Conservation (phyloP, 768 basidiomycete genomes). For the Phanerochaete carnosa region DNA sequence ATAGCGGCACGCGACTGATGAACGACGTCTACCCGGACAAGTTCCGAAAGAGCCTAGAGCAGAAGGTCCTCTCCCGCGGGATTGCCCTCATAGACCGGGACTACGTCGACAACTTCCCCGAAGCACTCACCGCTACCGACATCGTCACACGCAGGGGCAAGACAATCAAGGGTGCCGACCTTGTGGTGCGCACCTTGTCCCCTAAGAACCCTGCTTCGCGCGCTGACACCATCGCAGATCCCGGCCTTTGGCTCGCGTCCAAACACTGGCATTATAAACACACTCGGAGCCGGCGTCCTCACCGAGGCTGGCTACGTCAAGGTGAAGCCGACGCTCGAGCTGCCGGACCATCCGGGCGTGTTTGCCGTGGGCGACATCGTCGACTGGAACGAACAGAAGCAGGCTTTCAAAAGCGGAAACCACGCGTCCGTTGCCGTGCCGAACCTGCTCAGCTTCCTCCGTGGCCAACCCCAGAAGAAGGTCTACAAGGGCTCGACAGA, state of each 20-base stretch:
- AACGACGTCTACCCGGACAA: conserved; percentile 52
- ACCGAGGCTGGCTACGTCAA: conserved; percentile 42
- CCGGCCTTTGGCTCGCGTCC: conserved; percentile 34
- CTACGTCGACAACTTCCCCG: conserved; percentile 42
- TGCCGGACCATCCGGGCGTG: conserved; percentile 46
- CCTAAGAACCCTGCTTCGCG: not conserved
- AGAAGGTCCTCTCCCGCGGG: conserved; percentile 38
- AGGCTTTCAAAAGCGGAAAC: conserved; percentile 39
- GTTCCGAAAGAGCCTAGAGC: conserved; percentile 46
- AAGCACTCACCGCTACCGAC: conserved; percentile 28
- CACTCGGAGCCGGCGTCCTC: conserved; percentile 36
- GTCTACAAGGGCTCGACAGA: conserved; percentile 50
- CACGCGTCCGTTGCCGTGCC: conserved; percentile 44
- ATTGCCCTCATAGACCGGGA: conserved; percentile 53
- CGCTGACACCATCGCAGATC: conserved; percentile 18
- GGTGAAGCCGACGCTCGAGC: conserved; percentile 55
- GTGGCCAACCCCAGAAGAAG: conserved; percentile 32
- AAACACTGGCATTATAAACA: conserved; percentile 48
- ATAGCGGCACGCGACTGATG: conserved; percentile 48
- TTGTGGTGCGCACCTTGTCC: conserved; percentile 43
- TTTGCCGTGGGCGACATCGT: conserved; percentile 68
- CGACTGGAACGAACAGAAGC: conserved; percentile 64
- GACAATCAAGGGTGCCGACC: conserved; percentile 44
- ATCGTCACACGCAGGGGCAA: conserved; percentile 52
- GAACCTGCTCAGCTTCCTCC: conserved; percentile 47